Conservation (phyloP, 805 yeast species). For the Lipomyces spencermartinsiae region DNA sequence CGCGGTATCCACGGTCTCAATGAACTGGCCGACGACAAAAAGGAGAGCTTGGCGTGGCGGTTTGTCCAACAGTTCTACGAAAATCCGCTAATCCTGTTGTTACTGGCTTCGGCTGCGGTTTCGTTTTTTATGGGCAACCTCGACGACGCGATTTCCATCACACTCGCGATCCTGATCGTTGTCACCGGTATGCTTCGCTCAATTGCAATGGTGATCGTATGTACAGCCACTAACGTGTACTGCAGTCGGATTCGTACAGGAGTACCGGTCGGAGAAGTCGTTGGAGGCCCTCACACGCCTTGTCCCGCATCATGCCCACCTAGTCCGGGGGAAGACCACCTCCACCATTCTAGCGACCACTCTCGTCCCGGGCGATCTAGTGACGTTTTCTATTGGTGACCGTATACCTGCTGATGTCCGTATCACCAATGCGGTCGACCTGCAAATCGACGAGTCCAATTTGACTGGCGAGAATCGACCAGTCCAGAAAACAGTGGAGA, state of each 20-base stretch:
- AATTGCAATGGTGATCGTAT: neutral
- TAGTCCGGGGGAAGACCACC: slow-evolving; percentile 75
- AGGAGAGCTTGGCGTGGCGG: slow-evolving; percentile 66
- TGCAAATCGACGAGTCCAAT: slow-evolving; percentile 89
- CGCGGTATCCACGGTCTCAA: slow-evolving; percentile 80
- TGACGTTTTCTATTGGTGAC: slow-evolving; percentile 89
- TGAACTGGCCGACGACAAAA: slow-evolving; percentile 77
- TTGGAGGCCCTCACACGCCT: slow-evolving; percentile 88
- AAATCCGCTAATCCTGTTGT: slow-evolving; percentile 85
- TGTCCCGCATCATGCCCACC: slow-evolving; percentile 96
- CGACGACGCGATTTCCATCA: slow-evolving; percentile 93
- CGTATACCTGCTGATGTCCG: slow-evolving; percentile 96
- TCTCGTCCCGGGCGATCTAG: slow-evolving; percentile 95
- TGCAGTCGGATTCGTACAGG: slow-evolving; percentile 93
- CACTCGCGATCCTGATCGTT: slow-evolving; percentile 89
- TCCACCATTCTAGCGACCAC: slow-evolving; percentile 78
- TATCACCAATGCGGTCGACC: slow-evolving; percentile 75
- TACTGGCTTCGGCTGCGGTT: slow-evolving; percentile 87
- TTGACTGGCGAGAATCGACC: slow-evolving; percentile 96
- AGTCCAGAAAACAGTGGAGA: slow-evolving; percentile 66
- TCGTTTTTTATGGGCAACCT: slow-evolving; percentile 93
- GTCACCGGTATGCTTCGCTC: slow-evolving; percentile 58
- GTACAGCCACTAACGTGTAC: neutral
- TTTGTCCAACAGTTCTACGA: slow-evolving; percentile 82
- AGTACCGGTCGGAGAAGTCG: slow-evolving; percentile 92